Evolutionary conservation across 768 basidiomycete species (phyloP).

Genomic region (Omphalotus guepiniiformis): DNA sequence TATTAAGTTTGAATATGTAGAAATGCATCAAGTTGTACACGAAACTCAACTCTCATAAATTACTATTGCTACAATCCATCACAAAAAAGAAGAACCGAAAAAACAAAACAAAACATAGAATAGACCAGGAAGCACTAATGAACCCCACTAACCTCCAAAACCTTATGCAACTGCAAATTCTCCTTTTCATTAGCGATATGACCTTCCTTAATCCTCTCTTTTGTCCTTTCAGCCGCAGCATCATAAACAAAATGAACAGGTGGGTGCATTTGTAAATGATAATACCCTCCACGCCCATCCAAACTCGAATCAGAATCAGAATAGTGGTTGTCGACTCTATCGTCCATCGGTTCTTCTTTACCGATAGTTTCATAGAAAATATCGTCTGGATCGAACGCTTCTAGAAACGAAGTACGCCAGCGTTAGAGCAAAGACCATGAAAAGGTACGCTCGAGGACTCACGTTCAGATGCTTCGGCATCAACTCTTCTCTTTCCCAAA

Average conservation of each 20-base stretch:
- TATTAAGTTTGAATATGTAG: too few species aligned
- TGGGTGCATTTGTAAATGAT: slow-evolving; percentile 32
- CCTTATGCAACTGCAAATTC: background rate
- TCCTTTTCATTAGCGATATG: slow-evolving; percentile 2
- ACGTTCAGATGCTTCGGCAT: slow-evolving; percentile 51
- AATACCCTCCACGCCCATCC: slow-evolving; percentile 14
- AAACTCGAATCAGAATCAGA: slow-evolving; percentile 51
- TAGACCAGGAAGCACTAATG: too few species aligned
- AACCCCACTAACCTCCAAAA: slow-evolving; percentile 4
- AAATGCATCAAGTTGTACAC: too few species aligned
- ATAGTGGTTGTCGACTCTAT: slow-evolving; percentile 15
- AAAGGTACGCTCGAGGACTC: too few species aligned
- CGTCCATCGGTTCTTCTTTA: background rate
- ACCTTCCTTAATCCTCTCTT: slow-evolving; percentile 42
- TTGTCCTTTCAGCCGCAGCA: slow-evolving; percentile 79
- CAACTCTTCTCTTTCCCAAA: slow-evolving; percentile 74
- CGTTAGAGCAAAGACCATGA: background rate
- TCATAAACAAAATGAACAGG: slow-evolving; percentile 84
- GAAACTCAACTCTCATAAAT: too few species aligned
- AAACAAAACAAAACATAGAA: too few species aligned
- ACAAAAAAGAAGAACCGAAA: too few species aligned
- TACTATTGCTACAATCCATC: too few species aligned
- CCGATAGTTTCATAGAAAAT: background rate
- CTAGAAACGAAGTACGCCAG: background rate
- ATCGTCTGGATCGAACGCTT: slow-evolving; percentile 56